Conservation (phyloP, 108 stramenopile species). For the Cyclotella atomus region DNA sequence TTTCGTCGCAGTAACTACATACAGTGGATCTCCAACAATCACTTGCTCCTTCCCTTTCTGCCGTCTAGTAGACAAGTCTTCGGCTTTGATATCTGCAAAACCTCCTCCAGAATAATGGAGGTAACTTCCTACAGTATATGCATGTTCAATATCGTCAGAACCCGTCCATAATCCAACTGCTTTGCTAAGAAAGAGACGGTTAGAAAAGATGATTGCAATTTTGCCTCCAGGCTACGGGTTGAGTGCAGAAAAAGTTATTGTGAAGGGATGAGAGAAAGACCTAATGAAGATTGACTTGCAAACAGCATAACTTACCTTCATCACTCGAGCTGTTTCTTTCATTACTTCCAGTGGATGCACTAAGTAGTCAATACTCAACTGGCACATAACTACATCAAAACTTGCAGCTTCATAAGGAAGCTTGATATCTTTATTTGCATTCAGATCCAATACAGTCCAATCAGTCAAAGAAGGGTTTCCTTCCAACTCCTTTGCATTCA, state of each 20-base stretch:
- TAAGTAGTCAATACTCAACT: constrained; percentile 94
- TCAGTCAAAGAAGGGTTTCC: constrained; percentile 73
- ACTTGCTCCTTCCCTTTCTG: constrained; percentile 56
- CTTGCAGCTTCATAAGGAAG: constrained; percentile 79
- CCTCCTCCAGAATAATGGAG: constrained; percentile 66
- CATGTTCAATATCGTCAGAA: constrained; percentile 94
- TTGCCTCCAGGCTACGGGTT: constrained; percentile 67
- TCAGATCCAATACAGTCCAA: constrained; percentile 79
- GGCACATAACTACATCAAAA: constrained; percentile 90
- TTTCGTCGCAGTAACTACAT: constrained; percentile 77
- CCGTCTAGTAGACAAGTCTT: constrained; percentile 73
- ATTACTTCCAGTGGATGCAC: constrained; percentile 84
- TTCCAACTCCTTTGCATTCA: constrained; percentile 82
- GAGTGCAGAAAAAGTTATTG: not conserved
- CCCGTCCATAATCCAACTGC: constrained; percentile 83
- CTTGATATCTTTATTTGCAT: constrained; percentile 60
- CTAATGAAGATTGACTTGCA: not conserved
- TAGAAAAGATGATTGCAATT: constrained; percentile 90
- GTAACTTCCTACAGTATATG: constrained; percentile 79
- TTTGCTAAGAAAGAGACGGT: constrained; percentile 92
- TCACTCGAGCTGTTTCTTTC: constrained; percentile 81
- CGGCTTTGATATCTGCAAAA: constrained; percentile 61
- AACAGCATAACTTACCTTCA: constrained; percentile 46
- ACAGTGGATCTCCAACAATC: constrained; percentile 84
- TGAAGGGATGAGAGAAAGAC: not conserved